Evolutionary conservation across 768 basidiomycete species (phyloP).

Genomic region (Termitomyces titanicus): DNA sequence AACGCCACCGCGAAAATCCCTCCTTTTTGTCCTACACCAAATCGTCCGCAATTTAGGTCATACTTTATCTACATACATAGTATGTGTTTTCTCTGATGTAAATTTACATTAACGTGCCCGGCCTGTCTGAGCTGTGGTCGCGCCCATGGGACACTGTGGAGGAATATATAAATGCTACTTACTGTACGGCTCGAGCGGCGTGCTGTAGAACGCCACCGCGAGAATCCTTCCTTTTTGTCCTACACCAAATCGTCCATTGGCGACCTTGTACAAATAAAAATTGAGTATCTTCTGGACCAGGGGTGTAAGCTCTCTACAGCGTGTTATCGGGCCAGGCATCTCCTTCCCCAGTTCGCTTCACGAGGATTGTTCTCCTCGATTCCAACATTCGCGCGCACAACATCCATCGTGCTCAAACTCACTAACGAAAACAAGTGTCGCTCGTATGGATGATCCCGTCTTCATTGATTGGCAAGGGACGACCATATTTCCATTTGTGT

Average conservation of each 20-base stretch:
- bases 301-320: background rate
- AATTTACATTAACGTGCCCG: no score
- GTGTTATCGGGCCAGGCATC: background rate
- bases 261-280: background rate
- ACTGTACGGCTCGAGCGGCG: background rate
- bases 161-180: background rate
- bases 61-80: no score
- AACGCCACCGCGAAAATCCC: background rate
- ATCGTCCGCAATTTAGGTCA: no score
- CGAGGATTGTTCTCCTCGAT: background rate
- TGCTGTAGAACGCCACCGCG: background rate
- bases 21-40: background rate
- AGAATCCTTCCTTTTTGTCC: background rate
- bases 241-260: background rate
- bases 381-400: background rate
- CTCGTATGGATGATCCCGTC: background rate
- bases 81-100: no score
- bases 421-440: background rate
- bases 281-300: background rate
- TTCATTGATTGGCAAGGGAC: background rate
- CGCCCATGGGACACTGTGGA: background rate
- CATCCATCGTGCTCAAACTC: background rate
- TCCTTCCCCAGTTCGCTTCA: background rate
- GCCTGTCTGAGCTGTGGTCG: no score
- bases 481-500: background rate